phyloP scores from a whole-genome alignment of 352 stramenopile species.

The Hyaloperonospora arabidopsidis region DNA sequence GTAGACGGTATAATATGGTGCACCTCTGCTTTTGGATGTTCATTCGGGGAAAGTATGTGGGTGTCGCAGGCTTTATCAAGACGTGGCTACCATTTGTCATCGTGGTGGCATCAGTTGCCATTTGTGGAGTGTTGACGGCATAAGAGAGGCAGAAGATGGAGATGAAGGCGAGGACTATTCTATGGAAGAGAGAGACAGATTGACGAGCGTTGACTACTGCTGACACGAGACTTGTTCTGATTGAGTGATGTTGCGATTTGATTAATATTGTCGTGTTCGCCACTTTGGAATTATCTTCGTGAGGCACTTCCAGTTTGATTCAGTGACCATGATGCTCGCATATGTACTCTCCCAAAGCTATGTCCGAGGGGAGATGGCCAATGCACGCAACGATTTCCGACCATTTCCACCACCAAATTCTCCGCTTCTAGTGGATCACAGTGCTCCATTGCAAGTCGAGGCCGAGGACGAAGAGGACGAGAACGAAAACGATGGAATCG shows the following conservation, averaged over 20 bases:
- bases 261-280: neutral
- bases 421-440: neutral
- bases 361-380: neutral
- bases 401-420: slow-evolving; percentile 4
- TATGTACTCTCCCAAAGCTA: slow-evolving; percentile 10
- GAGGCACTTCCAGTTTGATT: slow-evolving; percentile 1
- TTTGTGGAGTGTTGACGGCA: slow-evolving; percentile 19
- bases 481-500: slow-evolving; percentile 16
- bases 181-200: slow-evolving; percentile 2
- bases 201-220: slow-evolving; percentile 1
- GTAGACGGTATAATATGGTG: slow-evolving; percentile 74
- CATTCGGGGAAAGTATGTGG: slow-evolving; percentile 52
- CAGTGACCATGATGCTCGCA: slow-evolving; percentile 13
- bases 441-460: slow-evolving; percentile 5
- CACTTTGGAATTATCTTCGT: slow-evolving; percentile 14
- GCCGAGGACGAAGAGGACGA: slow-evolving; percentile 6
- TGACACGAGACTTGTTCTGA: neutral
- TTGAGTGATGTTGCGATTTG: neutral
- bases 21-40: slow-evolving; percentile 81
- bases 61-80: slow-evolving; percentile 28
- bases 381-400: neutral
- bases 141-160: slow-evolving; percentile 9
- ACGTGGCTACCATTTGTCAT: slow-evolving; percentile 34
- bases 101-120: slow-evolving; percentile 22
- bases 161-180: neutral